Evolutionary conservation across 306 rosid species (phyloP), one percentile per base, ranked within the genome.

Genomic region (Spatholobus suberectus): DNA sequence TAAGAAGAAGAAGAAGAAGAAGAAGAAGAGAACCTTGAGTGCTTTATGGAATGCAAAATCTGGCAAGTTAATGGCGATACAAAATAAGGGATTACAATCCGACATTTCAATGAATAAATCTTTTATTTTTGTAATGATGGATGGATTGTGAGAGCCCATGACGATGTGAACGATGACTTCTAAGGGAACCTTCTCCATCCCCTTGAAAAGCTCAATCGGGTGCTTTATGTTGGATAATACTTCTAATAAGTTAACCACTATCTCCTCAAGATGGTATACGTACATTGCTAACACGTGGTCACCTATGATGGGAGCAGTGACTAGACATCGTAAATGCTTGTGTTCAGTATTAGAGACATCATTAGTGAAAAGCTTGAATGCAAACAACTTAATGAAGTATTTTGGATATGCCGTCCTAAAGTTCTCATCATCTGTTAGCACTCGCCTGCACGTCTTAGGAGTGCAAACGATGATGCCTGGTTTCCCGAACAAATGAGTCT

Each of bases 391-490:
- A 1, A 76, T 24, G 27, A 54, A 70, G 2, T 86, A n/a, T 61
- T 70, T 52, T 1, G 90, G 87, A 52, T 85, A 88, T 7, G 88
- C 87, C 2, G n/a, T n/a, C n/a, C n/a, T n/a, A n/a, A n/a, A n/a
- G n/a, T 63, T 49, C 3, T 49, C 52, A 24, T 82, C 87, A 47
- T 88, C 78, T 8, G 35, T 40, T 4, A 88, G 29, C 23, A 88
- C 81, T 20, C 7, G 17, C 8, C 20, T 4, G 54, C 87, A 70
- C 17, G 65, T 11, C 6, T 88, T 66, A 5, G 88, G 75, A 4
- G 23, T 54, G 58, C 80, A 76, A 8, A 76, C 4, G 1, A 76
- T 76, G 9, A 76, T 59, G 32, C 80, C 23, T 40, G 80, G 80
- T 23, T 21, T 58, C 2, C 80, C 80, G 24, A 24, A 76, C 18